A percentile compares a stretch with the other conserved stretches of the same genome.
These are phyloP conservation scores for Aaosphaeria pasadenensis DNA, from an alignment of 2,329 filamentous ascomycete genomes.

Conservation along the genomic window DNA sequence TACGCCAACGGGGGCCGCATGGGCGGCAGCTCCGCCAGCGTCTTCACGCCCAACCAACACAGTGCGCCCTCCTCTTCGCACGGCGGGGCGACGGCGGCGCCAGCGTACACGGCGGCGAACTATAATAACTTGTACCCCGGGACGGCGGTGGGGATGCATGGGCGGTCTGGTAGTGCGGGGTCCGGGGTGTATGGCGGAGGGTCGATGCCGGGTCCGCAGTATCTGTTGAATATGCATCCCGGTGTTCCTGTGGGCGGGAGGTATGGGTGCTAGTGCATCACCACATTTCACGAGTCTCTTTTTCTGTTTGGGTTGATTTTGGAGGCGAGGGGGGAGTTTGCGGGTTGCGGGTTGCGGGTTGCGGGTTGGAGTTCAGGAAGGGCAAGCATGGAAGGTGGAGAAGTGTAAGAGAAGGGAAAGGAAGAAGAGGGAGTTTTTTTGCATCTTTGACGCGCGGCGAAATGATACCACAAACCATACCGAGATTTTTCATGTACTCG, in stretches of 20 bases:
- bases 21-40: conserved; percentile 1
- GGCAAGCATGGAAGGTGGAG: too few species aligned
- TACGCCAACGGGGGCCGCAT: conserved; percentile 5
- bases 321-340: too few species aligned
- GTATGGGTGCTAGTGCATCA: neutral
- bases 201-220: conserved; percentile 35
- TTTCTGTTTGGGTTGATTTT: too few species aligned
- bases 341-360: too few species aligned
- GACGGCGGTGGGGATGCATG: conserved; percentile 5
- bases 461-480: too few species aligned
- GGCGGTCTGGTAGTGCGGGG: conserved; percentile 10
- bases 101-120: neutral
- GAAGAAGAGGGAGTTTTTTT: too few species aligned
- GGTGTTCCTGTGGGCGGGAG: conserved; percentile 29
- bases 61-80: too few species aligned
- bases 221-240: conserved; percentile 37
- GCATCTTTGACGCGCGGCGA: too few species aligned
- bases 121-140: neutral
- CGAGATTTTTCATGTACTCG: too few species aligned
- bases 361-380: too few species aligned
- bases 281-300: neutral
- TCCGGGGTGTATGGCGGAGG: conserved; percentile 24
- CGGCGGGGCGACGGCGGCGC: neutral
- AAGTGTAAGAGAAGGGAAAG: too few species aligned
- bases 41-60: neutral